phyloP scores from a whole-genome alignment of 2,329 filamentous ascomycete species.

The Diaporthe destruens region DNA sequence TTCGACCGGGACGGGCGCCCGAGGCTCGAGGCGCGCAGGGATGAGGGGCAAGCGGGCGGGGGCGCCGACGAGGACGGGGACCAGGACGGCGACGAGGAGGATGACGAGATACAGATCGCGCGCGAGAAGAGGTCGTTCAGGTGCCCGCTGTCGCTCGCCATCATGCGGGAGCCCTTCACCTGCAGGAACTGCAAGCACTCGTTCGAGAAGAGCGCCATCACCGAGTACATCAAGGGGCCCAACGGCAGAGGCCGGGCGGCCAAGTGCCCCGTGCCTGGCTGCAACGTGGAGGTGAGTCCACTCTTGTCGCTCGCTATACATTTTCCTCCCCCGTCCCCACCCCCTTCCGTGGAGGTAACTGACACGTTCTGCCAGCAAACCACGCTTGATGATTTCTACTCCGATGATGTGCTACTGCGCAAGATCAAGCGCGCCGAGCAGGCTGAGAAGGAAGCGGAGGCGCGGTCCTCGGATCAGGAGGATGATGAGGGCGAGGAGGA shows the following conservation, averaged over 20 bases:
- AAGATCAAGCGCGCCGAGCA: conserved; percentile 68
- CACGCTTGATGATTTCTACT: conserved; percentile 64
- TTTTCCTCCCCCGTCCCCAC: not conserved
- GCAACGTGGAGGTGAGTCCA: conserved; percentile 62
- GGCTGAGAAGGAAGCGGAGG: conserved; percentile 57
- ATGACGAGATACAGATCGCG: conserved; percentile 78
- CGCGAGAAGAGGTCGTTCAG: conserved; percentile 74
- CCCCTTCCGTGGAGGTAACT: not conserved
- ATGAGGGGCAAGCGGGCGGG: conserved; percentile 32
- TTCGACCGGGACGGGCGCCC: conserved; percentile 62
- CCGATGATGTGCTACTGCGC: conserved; percentile 68
- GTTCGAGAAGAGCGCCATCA: conserved; percentile 76
- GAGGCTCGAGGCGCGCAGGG: conserved; percentile 29
- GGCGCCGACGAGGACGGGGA: conserved; percentile 49
- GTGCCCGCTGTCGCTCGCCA: conserved; percentile 76
- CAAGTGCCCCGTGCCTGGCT: conserved; percentile 76
- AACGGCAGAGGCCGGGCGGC: conserved; percentile 49
- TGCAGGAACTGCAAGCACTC: conserved; percentile 77
- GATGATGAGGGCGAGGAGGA: conserved; percentile 45
- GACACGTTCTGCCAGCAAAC: conserved; percentile 49
- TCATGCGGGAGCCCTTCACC: conserved; percentile 75
- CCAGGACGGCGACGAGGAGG: conserved; percentile 66
- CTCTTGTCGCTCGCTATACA: not conserved
- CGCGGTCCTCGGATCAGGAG: conserved; percentile 56
- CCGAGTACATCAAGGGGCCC: conserved; percentile 60